Evolutionary conservation across 2,329 filamentous ascomycete species (phyloP).

Genomic region (Alternaria alternata): DNA sequence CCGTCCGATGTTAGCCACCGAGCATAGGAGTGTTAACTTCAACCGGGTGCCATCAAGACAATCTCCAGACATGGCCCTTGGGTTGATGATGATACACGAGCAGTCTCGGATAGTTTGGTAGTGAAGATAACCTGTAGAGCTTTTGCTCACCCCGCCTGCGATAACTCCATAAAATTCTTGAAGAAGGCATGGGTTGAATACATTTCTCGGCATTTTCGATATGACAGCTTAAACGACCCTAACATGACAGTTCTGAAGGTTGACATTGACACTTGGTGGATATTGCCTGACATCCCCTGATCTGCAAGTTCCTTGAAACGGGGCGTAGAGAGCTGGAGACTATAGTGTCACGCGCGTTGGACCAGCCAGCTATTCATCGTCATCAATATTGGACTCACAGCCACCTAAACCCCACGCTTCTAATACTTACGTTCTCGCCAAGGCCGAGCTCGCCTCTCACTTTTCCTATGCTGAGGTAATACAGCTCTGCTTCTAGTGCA

Average conservation of each 20-base stretch:
- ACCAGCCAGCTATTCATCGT: neutral
- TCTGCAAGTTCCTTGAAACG: neutral
- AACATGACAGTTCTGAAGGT: neutral
- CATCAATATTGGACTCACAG: neutral
- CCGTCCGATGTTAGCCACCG: neutral
- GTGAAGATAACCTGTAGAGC: neutral
- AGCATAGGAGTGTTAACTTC: neutral
- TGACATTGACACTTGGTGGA: neutral
- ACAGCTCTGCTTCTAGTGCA: neutral
- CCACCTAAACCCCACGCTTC: slow-evolving; percentile 1
- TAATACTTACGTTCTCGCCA: slow-evolving; percentile 12
- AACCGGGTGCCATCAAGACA: neutral
- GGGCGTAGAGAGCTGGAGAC: neutral
- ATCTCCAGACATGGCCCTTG: neutral
- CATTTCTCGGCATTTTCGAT: neutral
- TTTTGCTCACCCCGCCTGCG: neutral
- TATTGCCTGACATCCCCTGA: neutral
- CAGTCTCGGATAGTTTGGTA: neutral
- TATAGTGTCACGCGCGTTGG: neutral
- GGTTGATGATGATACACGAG: neutral
- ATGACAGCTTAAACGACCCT: neutral
- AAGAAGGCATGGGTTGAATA: neutral
- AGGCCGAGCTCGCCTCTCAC: slow-evolving; percentile 4
- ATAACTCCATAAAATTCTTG: neutral
- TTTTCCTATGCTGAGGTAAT: neutral